Conservation (phyloP, 2,329 filamentous ascomycete species). For the Mariannaea sp. region DNA sequence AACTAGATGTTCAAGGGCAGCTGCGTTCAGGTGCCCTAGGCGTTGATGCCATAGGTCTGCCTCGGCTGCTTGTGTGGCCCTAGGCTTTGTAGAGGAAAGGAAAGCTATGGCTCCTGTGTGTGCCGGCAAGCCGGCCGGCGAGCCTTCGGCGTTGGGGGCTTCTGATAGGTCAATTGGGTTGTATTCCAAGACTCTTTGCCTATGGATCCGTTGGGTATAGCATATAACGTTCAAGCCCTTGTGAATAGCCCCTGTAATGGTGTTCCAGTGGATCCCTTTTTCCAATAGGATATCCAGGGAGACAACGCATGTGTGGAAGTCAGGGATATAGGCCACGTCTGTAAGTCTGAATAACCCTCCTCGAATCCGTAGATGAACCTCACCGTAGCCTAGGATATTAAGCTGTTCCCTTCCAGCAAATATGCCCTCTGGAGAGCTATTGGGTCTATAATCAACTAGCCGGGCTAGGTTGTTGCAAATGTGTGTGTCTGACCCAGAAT, state of each 20-base stretch:
- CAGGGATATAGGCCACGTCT: slow-evolving; percentile 7
- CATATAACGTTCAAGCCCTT: slow-evolving; percentile 2
- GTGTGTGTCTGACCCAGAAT: slow-evolving; percentile 3
- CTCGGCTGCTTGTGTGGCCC: background rate
- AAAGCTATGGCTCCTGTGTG: background rate
- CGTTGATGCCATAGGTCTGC: background rate
- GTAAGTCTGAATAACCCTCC: slow-evolving; percentile 5
- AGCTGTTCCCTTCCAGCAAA: background rate
- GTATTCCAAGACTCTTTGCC: background rate
- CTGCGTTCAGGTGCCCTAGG: background rate
- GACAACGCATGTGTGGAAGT: slow-evolving; percentile 8
- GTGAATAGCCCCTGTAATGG: background rate
- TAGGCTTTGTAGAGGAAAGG: background rate
- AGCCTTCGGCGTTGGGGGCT: no score
- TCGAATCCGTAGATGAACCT: slow-evolving; percentile 2
- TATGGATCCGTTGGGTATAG: background rate
- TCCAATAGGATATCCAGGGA: slow-evolving; percentile 4
- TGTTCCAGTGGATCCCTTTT: slow-evolving; percentile 13
- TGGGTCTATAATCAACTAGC: background rate
- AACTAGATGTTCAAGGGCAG: background rate
- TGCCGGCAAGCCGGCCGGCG: no score
- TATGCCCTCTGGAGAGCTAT: background rate
- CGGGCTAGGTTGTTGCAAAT: slow-evolving; percentile 5
- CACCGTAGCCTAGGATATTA: slow-evolving; percentile 13
- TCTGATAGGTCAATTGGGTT: background rate